These are phyloP conservation scores for Inosperma sp. DNA, from an alignment of 768 basidiomycete genomes.

Conservation along the genomic window DNA sequence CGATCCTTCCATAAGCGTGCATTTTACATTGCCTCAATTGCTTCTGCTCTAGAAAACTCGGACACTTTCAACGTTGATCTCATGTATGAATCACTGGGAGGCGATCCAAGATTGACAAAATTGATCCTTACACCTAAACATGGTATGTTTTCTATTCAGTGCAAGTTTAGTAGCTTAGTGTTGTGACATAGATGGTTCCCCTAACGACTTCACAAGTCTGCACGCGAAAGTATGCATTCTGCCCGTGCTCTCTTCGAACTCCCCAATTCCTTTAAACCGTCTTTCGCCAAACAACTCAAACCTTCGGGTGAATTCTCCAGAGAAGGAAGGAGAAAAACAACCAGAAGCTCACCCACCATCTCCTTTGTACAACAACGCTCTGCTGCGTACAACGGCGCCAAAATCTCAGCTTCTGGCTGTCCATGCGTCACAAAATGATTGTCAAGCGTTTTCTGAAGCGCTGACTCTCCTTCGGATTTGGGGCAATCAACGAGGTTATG, in stretches of 20 bases:
- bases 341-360: constrained; percentile 45
- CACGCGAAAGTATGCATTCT: constrained; percentile 72
- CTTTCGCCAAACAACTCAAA: constrained; percentile 53
- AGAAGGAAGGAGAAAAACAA: constrained; percentile 19
- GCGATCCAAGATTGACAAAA: constrained; percentile 62
- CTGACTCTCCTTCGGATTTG: constrained; percentile 80
- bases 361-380: constrained; percentile 73
- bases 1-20: constrained; percentile 91
- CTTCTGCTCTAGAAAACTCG: constrained; percentile 49
- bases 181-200: constrained; percentile 40
- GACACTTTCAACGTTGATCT: constrained; percentile 54
- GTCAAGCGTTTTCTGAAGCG: constrained; percentile 68
- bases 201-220: constrained; percentile 59
- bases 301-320: constrained; percentile 13
- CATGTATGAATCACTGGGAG: constrained; percentile 51
- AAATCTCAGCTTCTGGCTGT: constrained; percentile 50
- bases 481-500: constrained; percentile 84
- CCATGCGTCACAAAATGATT: constrained; percentile 49
- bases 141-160: constrained; percentile 35
- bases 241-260: constrained; percentile 53
- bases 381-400: constrained; percentile 52
- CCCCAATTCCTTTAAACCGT: constrained; percentile 61
- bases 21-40: constrained; percentile 81
- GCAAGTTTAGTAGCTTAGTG: constrained; percentile 24
- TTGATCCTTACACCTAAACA: constrained; percentile 55